Conservation (phyloP, 331 rosid genomes). For the Pyracantha coccinea region DNA sequence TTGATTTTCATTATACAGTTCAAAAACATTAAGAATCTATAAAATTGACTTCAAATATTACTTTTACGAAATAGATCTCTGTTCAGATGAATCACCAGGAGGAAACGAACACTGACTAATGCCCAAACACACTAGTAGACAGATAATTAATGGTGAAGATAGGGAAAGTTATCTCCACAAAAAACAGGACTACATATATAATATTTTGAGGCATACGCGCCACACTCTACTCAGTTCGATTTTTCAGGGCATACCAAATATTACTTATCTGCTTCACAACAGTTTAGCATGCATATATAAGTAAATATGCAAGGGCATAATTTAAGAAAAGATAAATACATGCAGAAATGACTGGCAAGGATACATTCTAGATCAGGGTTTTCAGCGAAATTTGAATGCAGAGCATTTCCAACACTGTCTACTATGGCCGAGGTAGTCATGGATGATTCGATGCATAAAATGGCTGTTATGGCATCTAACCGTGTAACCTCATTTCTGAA, state of each 20-base stretch:
- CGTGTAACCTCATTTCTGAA: constrained; percentile 93
- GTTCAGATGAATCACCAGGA: neutral
- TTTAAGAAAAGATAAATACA: constrained; percentile 6
- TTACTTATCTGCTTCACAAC: neutral
- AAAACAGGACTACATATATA: neutral
- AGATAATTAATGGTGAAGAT: neutral
- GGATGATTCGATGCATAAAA: constrained; percentile 86
- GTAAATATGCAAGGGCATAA: constrained; percentile 6
- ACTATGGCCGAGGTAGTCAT: constrained; percentile 95
- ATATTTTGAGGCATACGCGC: neutral
- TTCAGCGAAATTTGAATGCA: constrained; percentile 89
- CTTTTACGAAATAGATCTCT: neutral
- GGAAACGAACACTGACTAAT: neutral
- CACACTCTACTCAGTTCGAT: neutral
- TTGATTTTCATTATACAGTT: neutral
- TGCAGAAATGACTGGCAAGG: constrained; percentile 30
- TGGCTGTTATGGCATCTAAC: constrained; percentile 81
- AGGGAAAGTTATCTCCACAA: neutral
- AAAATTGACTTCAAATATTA: neutral
- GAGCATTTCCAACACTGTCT: constrained; percentile 89
- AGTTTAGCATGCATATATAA: neutral
- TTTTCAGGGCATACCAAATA: neutral
- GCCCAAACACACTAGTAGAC: neutral
- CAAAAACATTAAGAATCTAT: neutral
- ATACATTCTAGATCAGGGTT: constrained; percentile 93